Conservation (phyloP, 2,329 filamentous ascomycete species). For the Geosmithia morbida region DNA sequence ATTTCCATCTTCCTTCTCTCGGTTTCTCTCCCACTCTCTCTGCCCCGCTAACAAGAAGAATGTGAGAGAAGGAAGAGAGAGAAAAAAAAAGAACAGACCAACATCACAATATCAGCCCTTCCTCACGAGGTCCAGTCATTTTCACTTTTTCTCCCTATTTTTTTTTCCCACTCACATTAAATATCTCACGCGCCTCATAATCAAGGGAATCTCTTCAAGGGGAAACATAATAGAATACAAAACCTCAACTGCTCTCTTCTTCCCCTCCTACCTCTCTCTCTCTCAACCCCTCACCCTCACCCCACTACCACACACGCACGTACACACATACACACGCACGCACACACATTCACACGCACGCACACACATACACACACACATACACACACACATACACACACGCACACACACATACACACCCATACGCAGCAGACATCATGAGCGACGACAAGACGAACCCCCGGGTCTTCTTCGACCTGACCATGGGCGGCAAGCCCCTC, state of each 20-base stretch:
- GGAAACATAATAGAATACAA: too few relatives aligned
- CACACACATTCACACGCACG: too few relatives aligned
- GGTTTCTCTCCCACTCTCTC: background rate
- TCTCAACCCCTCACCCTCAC: background rate
- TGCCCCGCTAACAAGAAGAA: background rate
- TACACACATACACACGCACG: too few relatives aligned
- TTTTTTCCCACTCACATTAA: background rate
- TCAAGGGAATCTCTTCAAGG: too few relatives aligned
- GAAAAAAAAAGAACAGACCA: background rate
- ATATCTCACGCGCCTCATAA: too few relatives aligned
- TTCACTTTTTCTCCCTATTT: background rate
- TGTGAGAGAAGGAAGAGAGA: background rate
- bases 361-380: background rate
- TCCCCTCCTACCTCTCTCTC: background rate
- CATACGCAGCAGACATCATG: background rate
- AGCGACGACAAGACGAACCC: conserved; percentile 31
- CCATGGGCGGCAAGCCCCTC: conserved; percentile 56
- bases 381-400: background rate
- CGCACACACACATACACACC: background rate
- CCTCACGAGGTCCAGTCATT: background rate
- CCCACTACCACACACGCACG: too few relatives aligned
- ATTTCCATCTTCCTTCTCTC: background rate
- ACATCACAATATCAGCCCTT: background rate
- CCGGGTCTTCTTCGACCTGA: conserved; percentile 88
- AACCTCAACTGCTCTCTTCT: too few relatives aligned